Base-by-base conservation (phyloP, 2,329 filamentous ascomycete genomes). In the Diaporthe sp. region DNA sequence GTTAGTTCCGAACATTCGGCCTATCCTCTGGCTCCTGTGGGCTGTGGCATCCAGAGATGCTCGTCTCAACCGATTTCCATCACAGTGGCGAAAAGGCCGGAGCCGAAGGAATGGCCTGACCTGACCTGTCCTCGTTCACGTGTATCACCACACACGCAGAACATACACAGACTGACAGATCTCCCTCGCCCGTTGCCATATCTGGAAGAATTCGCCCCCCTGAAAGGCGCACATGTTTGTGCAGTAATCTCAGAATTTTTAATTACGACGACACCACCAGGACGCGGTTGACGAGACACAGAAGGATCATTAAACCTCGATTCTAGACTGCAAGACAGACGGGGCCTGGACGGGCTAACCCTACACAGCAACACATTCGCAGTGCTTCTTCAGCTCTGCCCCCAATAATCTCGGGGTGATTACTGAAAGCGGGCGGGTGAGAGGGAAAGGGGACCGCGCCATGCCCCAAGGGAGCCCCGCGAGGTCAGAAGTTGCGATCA, bases 401-500 rank as follows among this genome's bases (percentile, higher is more conserved):
- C 31, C 61, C 34, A 44, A 39, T 42, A 22, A 46, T 31, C 55
- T 62, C 57, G 71, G 44, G n/a, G 1, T 53, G 37, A 62, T 51
- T 53, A 53, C 71, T 72, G 44, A n/a, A 68, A 68, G 8, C 31
- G 57, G 31, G 13, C 34, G 42, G 8, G 12, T 31, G 57, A 37
- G 31, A 34, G 22, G 31, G 34, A 22, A 6, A 22, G 5, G 10
- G 53, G 37, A n/a, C 25, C 8, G 13, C 22, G 57, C 58, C 44
- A 67, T 51, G 31, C 62, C 61, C 28, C 44, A 67, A 67, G 28
- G 44, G 22, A 34, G 34, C 58, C 62, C 62, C 22, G n/a, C 44
- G n/a, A 31, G 72, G 75, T 76, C 72, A 76, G 71, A 70, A 57
- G 75, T 65, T 62, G 55, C 75, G 51, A 75, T 76, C 75, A 72